Evolutionary conservation across 2,329 filamentous ascomycete genomes (phyloP).

Genomic region (Plenodomus tracheiphilus): DNA sequence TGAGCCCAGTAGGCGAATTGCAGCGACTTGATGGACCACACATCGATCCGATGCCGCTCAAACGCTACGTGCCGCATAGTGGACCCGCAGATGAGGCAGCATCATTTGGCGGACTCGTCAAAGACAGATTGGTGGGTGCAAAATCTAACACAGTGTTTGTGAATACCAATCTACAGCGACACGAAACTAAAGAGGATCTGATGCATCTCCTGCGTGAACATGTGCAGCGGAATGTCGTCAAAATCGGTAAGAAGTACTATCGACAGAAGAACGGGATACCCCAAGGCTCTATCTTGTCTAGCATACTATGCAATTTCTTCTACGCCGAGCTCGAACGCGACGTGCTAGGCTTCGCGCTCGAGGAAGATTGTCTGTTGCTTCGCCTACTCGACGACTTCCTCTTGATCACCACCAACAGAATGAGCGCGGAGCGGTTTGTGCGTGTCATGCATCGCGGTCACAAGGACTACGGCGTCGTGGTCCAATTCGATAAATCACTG

Average conservation of each 20-base stretch:
- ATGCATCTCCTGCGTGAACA: slow-evolving; percentile 76
- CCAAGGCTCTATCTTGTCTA: slow-evolving; percentile 87
- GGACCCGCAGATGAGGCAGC: slow-evolving; percentile 31
- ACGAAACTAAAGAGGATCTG: slow-evolving; percentile 62
- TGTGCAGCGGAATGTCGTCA: slow-evolving; percentile 81
- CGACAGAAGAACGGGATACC: slow-evolving; percentile 88
- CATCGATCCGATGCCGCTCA: slow-evolving; percentile 37
- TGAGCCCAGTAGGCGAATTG: slow-evolving; percentile 55
- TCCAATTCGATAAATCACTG: slow-evolving; percentile 78
- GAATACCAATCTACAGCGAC: slow-evolving; percentile 64
- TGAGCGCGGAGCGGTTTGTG: slow-evolving; percentile 73
- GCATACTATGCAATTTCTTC: slow-evolving; percentile 90
- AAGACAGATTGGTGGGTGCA: slow-evolving; percentile 28
- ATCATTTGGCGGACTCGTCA: slow-evolving; percentile 39
- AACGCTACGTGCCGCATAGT: slow-evolving; percentile 48
- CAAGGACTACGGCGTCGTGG: slow-evolving; percentile 75
- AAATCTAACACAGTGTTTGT: slow-evolving; percentile 74
- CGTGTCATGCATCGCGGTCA: slow-evolving; percentile 78
- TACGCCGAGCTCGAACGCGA: slow-evolving; percentile 83
- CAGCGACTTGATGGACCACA: slow-evolving; percentile 36
- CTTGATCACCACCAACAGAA: slow-evolving; percentile 72
- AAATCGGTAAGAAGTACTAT: slow-evolving; percentile 85
- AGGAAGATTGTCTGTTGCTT: slow-evolving; percentile 68
- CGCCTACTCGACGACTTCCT: slow-evolving; percentile 92
- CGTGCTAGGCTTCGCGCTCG: slow-evolving; percentile 67